A percentile compares a stretch with the other conserved stretches of the same genome.
phyloP scores from a whole-genome alignment of 106 monocot species.

The Acanthochlamys bracteata region DNA sequence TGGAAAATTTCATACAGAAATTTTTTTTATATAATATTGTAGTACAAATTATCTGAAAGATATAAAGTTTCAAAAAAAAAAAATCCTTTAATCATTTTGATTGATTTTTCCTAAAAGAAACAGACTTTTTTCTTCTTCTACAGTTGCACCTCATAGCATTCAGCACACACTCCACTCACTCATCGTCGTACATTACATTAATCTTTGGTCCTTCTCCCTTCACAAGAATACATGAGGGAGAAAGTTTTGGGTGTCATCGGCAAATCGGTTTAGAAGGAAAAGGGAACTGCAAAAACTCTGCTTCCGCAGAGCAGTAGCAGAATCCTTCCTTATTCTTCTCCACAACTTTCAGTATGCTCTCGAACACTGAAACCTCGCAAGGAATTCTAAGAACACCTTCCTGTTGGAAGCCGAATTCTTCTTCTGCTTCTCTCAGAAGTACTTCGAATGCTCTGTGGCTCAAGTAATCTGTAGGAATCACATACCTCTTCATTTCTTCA shows the following conservation, averaged over 20 bases:
- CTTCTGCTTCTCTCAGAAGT: conserved; percentile 28
- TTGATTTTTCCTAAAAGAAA: too few species aligned
- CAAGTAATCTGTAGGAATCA: conserved; percentile 28
- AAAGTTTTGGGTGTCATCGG: conserved; percentile 6
- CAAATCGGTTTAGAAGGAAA: conserved; percentile 17
- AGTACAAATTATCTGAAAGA: neutral
- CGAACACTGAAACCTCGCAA: conserved; percentile 22
- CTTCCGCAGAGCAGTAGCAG: conserved; percentile 23
- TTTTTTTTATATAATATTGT: too few species aligned
- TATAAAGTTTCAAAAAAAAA: neutral
- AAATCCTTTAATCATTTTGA: too few species aligned
- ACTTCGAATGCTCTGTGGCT: conserved; percentile 16
- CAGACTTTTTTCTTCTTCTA: too few species aligned
- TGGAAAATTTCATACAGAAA: too few species aligned
- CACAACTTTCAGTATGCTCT: conserved; percentile 21
- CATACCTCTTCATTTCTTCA: conserved; percentile 28
- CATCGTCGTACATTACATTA: too few species aligned
- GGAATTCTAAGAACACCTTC: conserved; percentile 32
- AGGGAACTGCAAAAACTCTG: conserved; percentile 5
- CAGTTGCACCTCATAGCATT: too few species aligned
- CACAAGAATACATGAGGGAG: neutral
- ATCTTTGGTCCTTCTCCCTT: too few species aligned
- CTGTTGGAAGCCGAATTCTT: conserved; percentile 26
- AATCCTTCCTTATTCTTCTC: conserved; percentile 24
- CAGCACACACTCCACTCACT: too few species aligned